Base-by-base conservation (phyloP, 768 basidiomycete species). In the Boletus insuetus region DNA sequence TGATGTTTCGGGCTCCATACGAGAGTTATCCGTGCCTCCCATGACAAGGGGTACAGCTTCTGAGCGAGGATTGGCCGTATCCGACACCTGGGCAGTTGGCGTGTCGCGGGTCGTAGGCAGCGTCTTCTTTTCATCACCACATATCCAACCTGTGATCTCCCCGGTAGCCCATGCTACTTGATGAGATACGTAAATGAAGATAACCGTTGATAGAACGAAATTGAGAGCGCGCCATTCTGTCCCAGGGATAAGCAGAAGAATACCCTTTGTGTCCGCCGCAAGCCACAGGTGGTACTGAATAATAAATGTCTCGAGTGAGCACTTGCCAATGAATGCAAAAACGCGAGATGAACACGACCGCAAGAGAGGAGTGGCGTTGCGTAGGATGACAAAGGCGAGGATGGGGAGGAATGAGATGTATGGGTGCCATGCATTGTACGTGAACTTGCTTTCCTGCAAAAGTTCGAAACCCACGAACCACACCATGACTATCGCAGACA, bases 221-320 rank as follows among this genome's bases (percentile, higher is more conserved):
- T 95, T 97, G 62, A 89, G 44, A n/a, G 83, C 79, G 26, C 93
- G 81, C 80, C 86, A 88, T 42, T 68, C 71, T 1, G 82, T 83
- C 14, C 89, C 87, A 0, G 91, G 91, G 42, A 95, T 74, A 47
- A 94, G 80, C 46, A 93, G 71, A 22, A 96, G 78, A 54, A 95
- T 77, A 17, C 89, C 88, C 68, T 89, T 89, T 32, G 87, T 91
- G 63, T 94, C 91, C 4, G 79, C 89, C 0, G 89, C 92, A 34
- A 94, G 77, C 90, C 90, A 94, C 42, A 91, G 73, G 63, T 91
- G 92, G 69, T 86, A 95, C 66, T 96, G 93, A 54, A 95, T 82
- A 65, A 95, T 88, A 69, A 94, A 97, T 0, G 92, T 88, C 72
- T 97, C 94, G 51, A 96, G 79, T 6, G 92, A 94, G 71, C 91